Conservation (phyloP, 2,329 filamentous ascomycete genomes). For the Diaporthe ilicicola region DNA sequence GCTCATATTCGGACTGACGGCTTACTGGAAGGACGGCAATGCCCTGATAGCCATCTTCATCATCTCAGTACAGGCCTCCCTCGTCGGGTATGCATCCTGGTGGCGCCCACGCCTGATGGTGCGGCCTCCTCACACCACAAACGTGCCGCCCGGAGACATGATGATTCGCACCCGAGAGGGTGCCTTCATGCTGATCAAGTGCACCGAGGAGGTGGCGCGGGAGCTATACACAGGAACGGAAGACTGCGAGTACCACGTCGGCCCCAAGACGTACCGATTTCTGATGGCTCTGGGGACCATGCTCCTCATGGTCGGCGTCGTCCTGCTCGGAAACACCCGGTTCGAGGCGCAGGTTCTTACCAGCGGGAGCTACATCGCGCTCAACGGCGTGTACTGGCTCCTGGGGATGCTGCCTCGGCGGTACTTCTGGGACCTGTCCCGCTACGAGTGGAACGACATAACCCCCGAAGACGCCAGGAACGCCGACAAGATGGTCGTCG, state of each 20-base stretch:
- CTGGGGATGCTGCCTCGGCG: conserved; percentile 58
- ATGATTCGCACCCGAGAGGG: conserved; percentile 68
- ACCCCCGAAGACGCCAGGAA: conserved; percentile 31
- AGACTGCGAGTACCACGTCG: conserved; percentile 64
- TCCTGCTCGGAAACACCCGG: conserved; percentile 69
- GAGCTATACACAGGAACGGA: conserved; percentile 70
- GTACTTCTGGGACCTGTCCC: conserved; percentile 65
- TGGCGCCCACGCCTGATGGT: conserved; percentile 65
- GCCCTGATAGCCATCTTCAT: conserved; percentile 60
- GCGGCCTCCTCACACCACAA: conserved; percentile 54
- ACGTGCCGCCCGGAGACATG: conserved; percentile 65
- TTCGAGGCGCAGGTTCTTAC: conserved; percentile 68
- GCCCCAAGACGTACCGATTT: conserved; percentile 54
- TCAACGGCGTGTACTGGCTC: conserved; percentile 69
- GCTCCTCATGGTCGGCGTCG: conserved; percentile 68
- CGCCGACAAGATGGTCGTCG: conserved; percentile 45
- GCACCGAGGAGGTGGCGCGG: conserved; percentile 67
- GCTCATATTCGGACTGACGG: conserved; percentile 54
- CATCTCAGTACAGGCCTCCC: conserved; percentile 60
- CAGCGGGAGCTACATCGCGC: conserved; percentile 63
- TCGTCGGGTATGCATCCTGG: conserved; percentile 65
- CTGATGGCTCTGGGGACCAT: conserved; percentile 67
- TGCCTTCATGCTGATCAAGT: conserved; percentile 65
- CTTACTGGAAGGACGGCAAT: conserved; percentile 56
- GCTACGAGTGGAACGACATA: conserved; percentile 37